These are phyloP conservation scores for Trichophyton benhamiae DNA, from an alignment of 2,329 filamentous ascomycete genomes.

Conservation along the genomic window DNA sequence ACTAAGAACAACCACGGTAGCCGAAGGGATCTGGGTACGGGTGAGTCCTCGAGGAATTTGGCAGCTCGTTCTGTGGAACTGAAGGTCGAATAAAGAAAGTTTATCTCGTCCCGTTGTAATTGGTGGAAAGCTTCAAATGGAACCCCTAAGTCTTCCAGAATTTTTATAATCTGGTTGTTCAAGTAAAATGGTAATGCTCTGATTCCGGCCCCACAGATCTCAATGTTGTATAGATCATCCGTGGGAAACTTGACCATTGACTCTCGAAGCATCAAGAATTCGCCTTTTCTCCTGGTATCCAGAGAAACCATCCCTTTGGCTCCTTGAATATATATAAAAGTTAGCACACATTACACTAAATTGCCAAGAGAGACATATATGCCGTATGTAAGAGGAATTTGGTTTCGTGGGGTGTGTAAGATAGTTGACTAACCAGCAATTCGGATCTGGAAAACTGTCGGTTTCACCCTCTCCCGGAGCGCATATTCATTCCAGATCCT, in stretches of 20 bases:
- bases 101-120: conserved; percentile 52
- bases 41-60: conserved; percentile 50
- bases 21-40: conserved; percentile 48
- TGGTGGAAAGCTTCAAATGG: conserved; percentile 46
- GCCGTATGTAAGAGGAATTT: background rate
- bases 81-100: conserved; percentile 48
- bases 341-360: background rate
- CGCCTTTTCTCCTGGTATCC: conserved; percentile 48
- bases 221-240: conserved; percentile 27
- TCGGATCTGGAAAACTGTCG: conserved; percentile 53
- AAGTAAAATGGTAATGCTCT: conserved; percentile 57
- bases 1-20: conserved; percentile 51
- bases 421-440: conserved; percentile 40
- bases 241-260: conserved; percentile 79
- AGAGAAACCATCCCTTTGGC: conserved; percentile 69
- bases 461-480: conserved; percentile 15
- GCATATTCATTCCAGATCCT: conserved; percentile 43
- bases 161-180: conserved; percentile 74
- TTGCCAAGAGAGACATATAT: background rate
- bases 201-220: conserved; percentile 40
- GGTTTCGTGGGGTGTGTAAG: too few relatives aligned
- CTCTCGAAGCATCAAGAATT: conserved; percentile 48
- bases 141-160: conserved; percentile 65
- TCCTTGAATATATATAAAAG: conserved; percentile 26
- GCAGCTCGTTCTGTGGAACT: conserved; percentile 49